A percentile compares a stretch with the other conserved stretches of the same genome.
Conservation (phyloP, 371 early-diverging fungal genomes). For the Mucor lusitanicus region DNA sequence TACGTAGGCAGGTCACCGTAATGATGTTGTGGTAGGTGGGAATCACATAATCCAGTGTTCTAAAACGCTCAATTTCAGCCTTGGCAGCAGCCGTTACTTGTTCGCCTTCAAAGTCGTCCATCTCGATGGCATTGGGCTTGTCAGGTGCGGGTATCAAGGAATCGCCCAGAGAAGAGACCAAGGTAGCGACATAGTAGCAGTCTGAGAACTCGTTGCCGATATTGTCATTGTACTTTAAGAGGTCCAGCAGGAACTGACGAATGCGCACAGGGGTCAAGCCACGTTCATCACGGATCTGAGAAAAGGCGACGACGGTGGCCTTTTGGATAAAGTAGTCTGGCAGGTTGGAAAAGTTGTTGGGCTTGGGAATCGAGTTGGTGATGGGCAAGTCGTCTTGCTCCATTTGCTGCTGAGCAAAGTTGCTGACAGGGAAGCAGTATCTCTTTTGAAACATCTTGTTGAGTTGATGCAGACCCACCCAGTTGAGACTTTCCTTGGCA, state of each 20-base stretch:
- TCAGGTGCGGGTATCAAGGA: conserved; percentile 62
- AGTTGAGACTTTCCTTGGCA: conserved; percentile 56
- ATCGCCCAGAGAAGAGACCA: conserved; percentile 76
- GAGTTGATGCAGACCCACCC: conserved; percentile 78
- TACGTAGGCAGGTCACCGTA: conserved; percentile 72
- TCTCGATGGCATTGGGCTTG: conserved; percentile 10
- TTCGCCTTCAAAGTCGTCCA: conserved; percentile 48
- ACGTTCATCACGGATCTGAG: conserved; percentile 65
- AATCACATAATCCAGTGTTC: conserved; percentile 76
- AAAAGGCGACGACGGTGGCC: conserved; percentile 75
- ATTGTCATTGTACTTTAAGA: conserved; percentile 91
- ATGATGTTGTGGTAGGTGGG: conserved; percentile 88
- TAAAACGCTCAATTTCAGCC: conserved; percentile 79
- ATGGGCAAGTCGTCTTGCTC: conserved; percentile 49
- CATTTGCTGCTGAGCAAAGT: conserved; percentile 13
- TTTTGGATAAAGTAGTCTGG: conserved; percentile 91
- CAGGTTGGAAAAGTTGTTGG: conserved; percentile 83
- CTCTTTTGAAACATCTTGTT: conserved; percentile 74
- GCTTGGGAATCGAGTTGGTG: conserved; percentile 68
- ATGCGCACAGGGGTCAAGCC: conserved; percentile 71
- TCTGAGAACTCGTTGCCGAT: conserved; percentile 87
- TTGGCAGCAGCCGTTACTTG: conserved; percentile 60
- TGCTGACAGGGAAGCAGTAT: conserved; percentile 62
- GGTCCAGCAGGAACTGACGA: conserved; percentile 70
- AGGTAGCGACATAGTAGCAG: conserved; percentile 71